Base-by-base conservation (phyloP, 768 basidiomycete genomes). In the Psilocybe cyanescens region DNA sequence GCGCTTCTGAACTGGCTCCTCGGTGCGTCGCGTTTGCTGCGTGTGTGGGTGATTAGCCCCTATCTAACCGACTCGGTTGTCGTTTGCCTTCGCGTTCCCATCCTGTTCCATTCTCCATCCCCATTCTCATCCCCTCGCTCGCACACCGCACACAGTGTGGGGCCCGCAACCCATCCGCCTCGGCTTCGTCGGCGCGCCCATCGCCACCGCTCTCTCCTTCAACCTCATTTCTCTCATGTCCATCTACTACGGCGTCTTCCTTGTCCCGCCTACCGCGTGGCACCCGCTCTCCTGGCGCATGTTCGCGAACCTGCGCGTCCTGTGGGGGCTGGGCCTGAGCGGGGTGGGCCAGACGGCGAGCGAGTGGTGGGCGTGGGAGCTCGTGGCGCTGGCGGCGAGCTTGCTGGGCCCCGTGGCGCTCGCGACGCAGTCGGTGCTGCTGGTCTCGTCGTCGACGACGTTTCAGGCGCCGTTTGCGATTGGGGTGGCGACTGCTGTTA, bases 301-400 rank as follows among this genome's bases (percentile, higher is more conserved):
- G 67, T 91, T 95, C 72, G 85, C 83, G 2, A 82, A 80, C 58
- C 81, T 95, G 17, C 86, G 89, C 1, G 74, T 91, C 7, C 73
- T 98, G 45, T 79, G 89, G 4, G 86, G 84, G 46, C 81, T 99
- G 0, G 94, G 96, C 0, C 67, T 96, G 3, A 91, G 92, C 8
- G 95, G 97, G 8, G 86, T 94, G 19, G 90, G 88, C 81, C 94
- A 95, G 72, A 89, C 86, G 3, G 93, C 92, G 1, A 88, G 86
- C 3, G 97, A 97, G 74, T 99, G 96, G 97, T 98, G 96, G 95
- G 89, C 91, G 41, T 97, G 97, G 97, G 95, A 97, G 75, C 82
- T 94, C 5, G 75, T 91, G 33, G 89, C 88, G 24, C 76, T 86
- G 1, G 82, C 79, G 4, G 84, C 84, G 3, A 81, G 80, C 62